phyloP scores from a whole-genome alignment of 2,329 filamentous ascomycete genomes.

The Ascochyta viciae-villosae region DNA sequence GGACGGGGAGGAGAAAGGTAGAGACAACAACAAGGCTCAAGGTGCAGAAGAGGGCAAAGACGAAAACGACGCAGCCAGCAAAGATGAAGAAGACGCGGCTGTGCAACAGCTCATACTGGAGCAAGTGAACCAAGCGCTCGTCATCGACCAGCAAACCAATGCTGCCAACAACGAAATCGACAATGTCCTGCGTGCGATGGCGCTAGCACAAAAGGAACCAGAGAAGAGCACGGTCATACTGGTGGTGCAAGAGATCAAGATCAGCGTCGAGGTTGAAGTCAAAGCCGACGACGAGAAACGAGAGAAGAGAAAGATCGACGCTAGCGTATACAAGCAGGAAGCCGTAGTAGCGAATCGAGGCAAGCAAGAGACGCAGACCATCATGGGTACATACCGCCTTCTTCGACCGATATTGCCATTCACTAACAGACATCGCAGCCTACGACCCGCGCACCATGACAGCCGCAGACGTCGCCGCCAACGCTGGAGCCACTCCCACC shows the following conservation, averaged over 20 bases:
- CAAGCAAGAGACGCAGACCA: conserved; percentile 6
- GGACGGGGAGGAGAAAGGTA: not conserved
- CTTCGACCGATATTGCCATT: too few relatives aligned
- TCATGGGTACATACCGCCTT: not conserved
- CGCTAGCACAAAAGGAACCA: not conserved
- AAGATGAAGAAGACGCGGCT: not conserved
- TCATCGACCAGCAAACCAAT: conserved; percentile 1
- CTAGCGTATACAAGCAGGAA: conserved; percentile 9
- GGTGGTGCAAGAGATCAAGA: not conserved
- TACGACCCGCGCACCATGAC: conserved; percentile 5
- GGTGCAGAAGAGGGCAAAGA: not conserved
- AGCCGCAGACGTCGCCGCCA: not conserved
- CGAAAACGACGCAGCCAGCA: not conserved
- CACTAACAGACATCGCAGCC: conserved; percentile 1
- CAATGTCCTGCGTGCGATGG: conserved; percentile 3
- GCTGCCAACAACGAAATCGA: conserved; percentile 5
- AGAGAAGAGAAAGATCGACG: not conserved
- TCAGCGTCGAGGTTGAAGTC: conserved; percentile 1
- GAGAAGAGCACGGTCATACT: conserved; percentile 7
- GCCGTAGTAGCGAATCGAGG: conserved; percentile 9
- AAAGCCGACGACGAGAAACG: not conserved
- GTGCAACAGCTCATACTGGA: conserved; percentile 2
- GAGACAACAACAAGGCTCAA: not conserved
- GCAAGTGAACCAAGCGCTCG: conserved; percentile 7
- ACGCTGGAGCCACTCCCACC: not conserved